Evolutionary conservation across 345 rosid species (phyloP).

Genomic region (Dipteronia dyeriana): DNA sequence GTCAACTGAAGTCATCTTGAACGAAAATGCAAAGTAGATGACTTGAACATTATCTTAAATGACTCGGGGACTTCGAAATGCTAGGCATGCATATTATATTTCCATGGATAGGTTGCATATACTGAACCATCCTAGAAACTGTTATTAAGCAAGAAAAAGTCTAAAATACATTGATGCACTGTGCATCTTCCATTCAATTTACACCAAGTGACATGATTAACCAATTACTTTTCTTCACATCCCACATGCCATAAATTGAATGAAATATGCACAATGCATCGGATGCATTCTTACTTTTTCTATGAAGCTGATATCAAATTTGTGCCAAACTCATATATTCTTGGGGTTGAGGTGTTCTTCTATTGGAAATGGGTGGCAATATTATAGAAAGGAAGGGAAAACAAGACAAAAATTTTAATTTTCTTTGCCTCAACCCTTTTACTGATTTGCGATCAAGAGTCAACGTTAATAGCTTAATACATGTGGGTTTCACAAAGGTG

Average conservation of each 20-base stretch:
- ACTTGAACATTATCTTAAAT: background rate
- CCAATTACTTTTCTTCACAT: background rate
- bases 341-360: background rate
- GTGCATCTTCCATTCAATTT: background rate
- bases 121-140: background rate
- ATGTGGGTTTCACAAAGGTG: background rate
- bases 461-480: too few relatives aligned
- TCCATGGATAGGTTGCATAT: background rate
- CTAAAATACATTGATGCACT: background rate
- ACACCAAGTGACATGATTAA: too few relatives aligned
- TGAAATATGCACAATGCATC: background rate
- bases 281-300: background rate
- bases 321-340: background rate
- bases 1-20: background rate
- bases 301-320: background rate
- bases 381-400: background rate
- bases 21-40: background rate
- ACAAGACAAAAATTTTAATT: too few relatives aligned
- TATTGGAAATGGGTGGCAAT: background rate
- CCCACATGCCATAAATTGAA: background rate
- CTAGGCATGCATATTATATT: background rate
- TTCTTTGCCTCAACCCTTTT: too few relatives aligned
- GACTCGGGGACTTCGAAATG: background rate
- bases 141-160: background rate
- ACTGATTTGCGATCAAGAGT: too few relatives aligned